These are phyloP conservation scores for Tagetes patula DNA, from an alignment of 129 eudicot genomes.

Conservation along the genomic window DNA sequence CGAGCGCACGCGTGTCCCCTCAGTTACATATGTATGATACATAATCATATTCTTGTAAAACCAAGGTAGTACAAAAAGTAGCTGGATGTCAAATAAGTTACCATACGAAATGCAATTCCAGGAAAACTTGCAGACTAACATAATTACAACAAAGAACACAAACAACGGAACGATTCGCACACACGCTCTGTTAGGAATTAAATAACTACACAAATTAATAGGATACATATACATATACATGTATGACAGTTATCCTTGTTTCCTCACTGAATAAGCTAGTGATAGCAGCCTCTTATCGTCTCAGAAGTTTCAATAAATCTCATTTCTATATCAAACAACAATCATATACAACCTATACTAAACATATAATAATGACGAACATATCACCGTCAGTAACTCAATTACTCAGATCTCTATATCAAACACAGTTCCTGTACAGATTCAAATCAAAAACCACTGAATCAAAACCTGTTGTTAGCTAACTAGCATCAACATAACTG, in stretches of 20 bases:
- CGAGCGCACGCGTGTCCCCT: not conserved
- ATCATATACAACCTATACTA: too few species aligned
- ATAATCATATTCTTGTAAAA: not conserved
- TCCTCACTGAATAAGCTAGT: not conserved
- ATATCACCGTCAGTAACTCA: too few species aligned
- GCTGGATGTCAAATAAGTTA: conserved; percentile 4
- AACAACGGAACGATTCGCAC: not conserved
- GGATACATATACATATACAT: not conserved
- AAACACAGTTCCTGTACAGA: too few species aligned
- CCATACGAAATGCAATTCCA: not conserved
- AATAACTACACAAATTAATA: not conserved
- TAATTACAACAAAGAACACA: not conserved
- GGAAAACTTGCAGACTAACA: too few species aligned
- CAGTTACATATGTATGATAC: not conserved
- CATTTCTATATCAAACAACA: too few species aligned
- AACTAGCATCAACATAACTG: too few species aligned
- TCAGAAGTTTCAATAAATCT: not conserved
- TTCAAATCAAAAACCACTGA: too few species aligned
- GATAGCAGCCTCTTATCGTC: not conserved
- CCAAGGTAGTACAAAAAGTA: not conserved
- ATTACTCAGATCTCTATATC: too few species aligned
- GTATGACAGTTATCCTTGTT: not conserved
- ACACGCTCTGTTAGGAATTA: not conserved
- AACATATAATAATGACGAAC: too few species aligned
- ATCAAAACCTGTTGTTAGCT: too few species aligned